Conservation (phyloP, 345 rosid species). For the Lepidium aucheri region DNA sequence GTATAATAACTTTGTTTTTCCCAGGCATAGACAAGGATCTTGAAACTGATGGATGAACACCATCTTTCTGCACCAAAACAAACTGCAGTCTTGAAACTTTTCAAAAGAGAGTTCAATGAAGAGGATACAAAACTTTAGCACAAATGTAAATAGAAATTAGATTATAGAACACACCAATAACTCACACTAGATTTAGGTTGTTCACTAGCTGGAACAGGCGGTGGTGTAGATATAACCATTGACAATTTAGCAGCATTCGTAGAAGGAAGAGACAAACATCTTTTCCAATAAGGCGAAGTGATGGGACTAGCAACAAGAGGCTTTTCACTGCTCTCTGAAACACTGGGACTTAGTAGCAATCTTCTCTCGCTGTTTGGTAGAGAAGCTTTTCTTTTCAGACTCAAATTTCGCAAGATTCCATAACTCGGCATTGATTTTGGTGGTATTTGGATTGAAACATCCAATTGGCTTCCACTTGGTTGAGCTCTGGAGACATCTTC, state of each 20-base stretch:
- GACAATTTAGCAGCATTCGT: slow-evolving; percentile 54
- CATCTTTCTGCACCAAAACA: slow-evolving; percentile 51
- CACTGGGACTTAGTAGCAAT: slow-evolving; percentile 49
- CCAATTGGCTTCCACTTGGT: slow-evolving; percentile 38
- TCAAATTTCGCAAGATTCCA: slow-evolving; percentile 56
- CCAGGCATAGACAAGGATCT: slow-evolving; percentile 77
- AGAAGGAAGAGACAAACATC: slow-evolving; percentile 77
- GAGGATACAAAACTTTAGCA: not conserved
- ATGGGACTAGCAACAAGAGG: slow-evolving; percentile 34
- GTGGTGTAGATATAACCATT: slow-evolving; percentile 40
- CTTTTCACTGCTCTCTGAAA: slow-evolving; percentile 41
- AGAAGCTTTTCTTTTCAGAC: slow-evolving; percentile 55
- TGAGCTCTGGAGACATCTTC: slow-evolving; percentile 37
- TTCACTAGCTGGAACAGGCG: slow-evolving; percentile 51
- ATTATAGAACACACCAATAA: not conserved
- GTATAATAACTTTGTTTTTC: slow-evolving; percentile 63
- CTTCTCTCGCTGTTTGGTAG: slow-evolving; percentile 53
- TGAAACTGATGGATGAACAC: slow-evolving; percentile 42
- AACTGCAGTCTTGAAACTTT: not conserved
- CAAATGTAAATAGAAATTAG: not conserved
- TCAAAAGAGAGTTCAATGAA: not conserved
- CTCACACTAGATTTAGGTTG: slow-evolving; percentile 39
- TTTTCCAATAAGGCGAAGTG: slow-evolving; percentile 52
- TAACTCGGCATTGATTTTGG: slow-evolving; percentile 47
- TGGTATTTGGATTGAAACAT: slow-evolving; percentile 68